A percentile compares a stretch with the other conserved stretches of the same genome.
These are phyloP conservation scores for Colletotrichum sp. DNA, from an alignment of 2,329 filamentous ascomycete genomes.

Conservation along the genomic window DNA sequence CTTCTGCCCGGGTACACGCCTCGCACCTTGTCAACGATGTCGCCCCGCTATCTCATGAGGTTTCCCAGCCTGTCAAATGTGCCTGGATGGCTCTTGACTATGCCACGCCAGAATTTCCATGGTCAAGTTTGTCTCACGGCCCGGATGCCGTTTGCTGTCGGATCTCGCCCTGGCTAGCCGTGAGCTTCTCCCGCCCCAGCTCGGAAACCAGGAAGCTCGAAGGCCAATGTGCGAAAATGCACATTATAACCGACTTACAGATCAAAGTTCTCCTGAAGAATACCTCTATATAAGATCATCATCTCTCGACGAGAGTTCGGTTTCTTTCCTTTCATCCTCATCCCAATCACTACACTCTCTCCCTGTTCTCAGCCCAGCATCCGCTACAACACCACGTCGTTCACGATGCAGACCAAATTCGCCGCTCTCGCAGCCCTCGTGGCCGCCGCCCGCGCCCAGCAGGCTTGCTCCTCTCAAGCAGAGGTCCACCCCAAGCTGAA, in stretches of 20 bases:
- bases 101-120: neutral
- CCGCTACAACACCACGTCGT: constrained; percentile 5
- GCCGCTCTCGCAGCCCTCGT: constrained; percentile 43
- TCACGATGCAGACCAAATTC: constrained; percentile 32
- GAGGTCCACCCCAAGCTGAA: constrained; percentile 59
- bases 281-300: constrained; percentile 3
- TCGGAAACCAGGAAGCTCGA: neutral
- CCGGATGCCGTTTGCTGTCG: constrained; percentile 12
- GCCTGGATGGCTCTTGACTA: neutral
- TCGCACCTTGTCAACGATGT: neutral
- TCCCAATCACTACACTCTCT: neutral
- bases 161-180: neutral
- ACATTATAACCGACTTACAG: neutral
- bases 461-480: constrained; percentile 49
- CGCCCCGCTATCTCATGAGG: neutral
- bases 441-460: constrained; percentile 51
- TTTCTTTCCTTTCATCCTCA: neutral
- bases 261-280: neutral
- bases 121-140: constrained; percentile 4
- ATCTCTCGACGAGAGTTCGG: neutral
- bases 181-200: neutral
- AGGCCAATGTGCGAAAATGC: neutral
- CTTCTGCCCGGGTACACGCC: neutral
- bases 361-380: neutral
- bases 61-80: neutral